Evolutionary conservation across 148 eudicot species (phyloP).

Genomic region (Cornus suecica): DNA sequence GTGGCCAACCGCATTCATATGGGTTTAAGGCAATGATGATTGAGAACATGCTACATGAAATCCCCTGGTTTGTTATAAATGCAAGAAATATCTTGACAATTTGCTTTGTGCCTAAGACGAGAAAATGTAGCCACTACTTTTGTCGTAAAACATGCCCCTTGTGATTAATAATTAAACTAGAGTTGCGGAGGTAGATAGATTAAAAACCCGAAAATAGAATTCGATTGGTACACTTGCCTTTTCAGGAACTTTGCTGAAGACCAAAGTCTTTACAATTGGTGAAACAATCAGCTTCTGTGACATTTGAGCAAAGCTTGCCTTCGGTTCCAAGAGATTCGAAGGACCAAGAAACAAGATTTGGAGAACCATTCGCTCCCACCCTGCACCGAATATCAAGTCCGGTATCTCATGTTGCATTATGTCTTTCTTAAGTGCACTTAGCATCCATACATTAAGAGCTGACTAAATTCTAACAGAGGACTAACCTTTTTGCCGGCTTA

Average conservation of each 20-base stretch:
- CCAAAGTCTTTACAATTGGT: conserved; percentile 93
- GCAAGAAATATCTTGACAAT: not conserved
- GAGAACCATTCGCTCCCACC: conserved; percentile 99
- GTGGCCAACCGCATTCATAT: no score
- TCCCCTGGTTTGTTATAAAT: not conserved
- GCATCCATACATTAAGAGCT: not conserved
- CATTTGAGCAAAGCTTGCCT: conserved; percentile 88
- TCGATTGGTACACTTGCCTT: conserved; percentile 47
- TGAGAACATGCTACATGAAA: not conserved
- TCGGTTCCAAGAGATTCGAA: conserved; percentile 90
- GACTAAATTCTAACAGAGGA: not conserved
- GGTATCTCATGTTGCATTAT: not conserved
- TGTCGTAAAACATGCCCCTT: not conserved
- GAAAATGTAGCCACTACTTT: not conserved
- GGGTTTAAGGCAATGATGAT: no score
- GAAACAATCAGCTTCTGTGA: conserved; percentile 96
- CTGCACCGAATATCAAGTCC: conserved; percentile 32
- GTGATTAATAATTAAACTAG: not conserved
- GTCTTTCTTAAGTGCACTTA: not conserved
- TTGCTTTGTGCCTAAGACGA: not conserved
- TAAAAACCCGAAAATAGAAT: not conserved
- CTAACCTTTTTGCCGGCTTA: conserved; percentile 83
- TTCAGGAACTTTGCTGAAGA: conserved; percentile 98
- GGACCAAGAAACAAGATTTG: conserved; percentile 98
- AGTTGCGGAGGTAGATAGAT: not conserved